A percentile compares a stretch with the other conserved stretches of the same genome.
Evolutionary conservation across 1,284 basidiomycete species (phyloP).

Genomic region (Clitocybe nebularis): DNA sequence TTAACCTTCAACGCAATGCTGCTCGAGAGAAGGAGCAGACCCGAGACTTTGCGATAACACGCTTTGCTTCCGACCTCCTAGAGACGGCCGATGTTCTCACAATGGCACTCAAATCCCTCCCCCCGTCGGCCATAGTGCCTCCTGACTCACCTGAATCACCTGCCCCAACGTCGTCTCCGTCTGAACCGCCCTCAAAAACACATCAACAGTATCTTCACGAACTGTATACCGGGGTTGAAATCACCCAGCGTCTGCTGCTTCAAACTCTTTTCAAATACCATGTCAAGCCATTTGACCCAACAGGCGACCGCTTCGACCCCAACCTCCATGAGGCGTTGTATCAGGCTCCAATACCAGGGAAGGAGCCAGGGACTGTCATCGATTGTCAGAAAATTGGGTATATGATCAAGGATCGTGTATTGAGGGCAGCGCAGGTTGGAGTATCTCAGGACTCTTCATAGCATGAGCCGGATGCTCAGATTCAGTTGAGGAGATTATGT

Average conservation of each 20-base stretch:
- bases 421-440: slow-evolving; percentile 96
- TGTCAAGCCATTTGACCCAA: slow-evolving; percentile 88
- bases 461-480: slow-evolving; percentile 16
- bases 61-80: slow-evolving; percentile 88
- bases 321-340: slow-evolving; percentile 94
- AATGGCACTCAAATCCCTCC: slow-evolving; percentile 86
- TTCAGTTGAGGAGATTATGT: no score
- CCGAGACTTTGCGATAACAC: slow-evolving; percentile 88
- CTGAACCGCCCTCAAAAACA: slow-evolving; percentile 39
- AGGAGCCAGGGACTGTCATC: slow-evolving; percentile 86
- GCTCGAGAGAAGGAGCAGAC: slow-evolving; percentile 90
- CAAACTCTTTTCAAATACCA: slow-evolving; percentile 92
- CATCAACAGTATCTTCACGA: slow-evolving; percentile 62
- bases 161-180: slow-evolving; percentile 21
- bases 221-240: slow-evolving; percentile 83
- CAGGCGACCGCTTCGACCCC: slow-evolving; percentile 91
- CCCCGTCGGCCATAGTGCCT: slow-evolving; percentile 43
- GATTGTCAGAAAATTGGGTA: slow-evolving; percentile 92
- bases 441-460: slow-evolving; percentile 76
- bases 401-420: slow-evolving; percentile 87
- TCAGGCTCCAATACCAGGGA: slow-evolving; percentile 87
- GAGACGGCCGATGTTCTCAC: slow-evolving; percentile 90
- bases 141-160: slow-evolving; percentile 30
- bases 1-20: slow-evolving; percentile 91
- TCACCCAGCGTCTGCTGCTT: slow-evolving; percentile 88